A percentile compares a stretch with the other conserved stretches of the same genome.
These are phyloP conservation scores for Pythium aphanidermatum DNA, from an alignment of 352 stramenopile species.

Conservation along the genomic window DNA sequence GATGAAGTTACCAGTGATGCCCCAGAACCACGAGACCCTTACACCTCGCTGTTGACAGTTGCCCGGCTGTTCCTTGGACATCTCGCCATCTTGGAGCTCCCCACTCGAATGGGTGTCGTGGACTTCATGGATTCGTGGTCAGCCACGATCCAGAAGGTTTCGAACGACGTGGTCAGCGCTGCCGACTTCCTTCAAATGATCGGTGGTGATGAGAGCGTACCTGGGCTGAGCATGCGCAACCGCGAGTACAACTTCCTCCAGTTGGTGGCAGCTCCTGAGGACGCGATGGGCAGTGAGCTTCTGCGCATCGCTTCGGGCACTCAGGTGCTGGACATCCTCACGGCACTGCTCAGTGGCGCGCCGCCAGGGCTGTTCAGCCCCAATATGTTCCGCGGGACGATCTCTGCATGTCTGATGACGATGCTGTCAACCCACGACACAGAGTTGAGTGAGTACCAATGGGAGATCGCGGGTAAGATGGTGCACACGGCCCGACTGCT, in stretches of 20 bases:
- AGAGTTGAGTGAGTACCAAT: slow-evolving; percentile 46
- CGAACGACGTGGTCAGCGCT: slow-evolving; percentile 50
- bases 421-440: slow-evolving; percentile 25
- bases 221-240: slow-evolving; percentile 34
- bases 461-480: slow-evolving; percentile 35
- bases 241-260: slow-evolving; percentile 63
- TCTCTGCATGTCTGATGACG: slow-evolving; percentile 39
- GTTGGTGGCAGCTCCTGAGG: slow-evolving; percentile 40
- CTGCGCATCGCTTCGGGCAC: slow-evolving; percentile 44
- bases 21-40: slow-evolving; percentile 8
- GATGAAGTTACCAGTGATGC: slow-evolving; percentile 17
- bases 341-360: slow-evolving; percentile 44
- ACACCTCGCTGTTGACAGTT: slow-evolving; percentile 40
- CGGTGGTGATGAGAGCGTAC: slow-evolving; percentile 27
- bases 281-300: slow-evolving; percentile 37
- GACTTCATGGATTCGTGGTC: slow-evolving; percentile 74
- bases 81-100: slow-evolving; percentile 42
- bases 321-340: slow-evolving; percentile 62
- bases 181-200: slow-evolving; percentile 57
- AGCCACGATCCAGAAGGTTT: slow-evolving; percentile 56
- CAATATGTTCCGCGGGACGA: slow-evolving; percentile 67
- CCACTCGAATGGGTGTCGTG: slow-evolving; percentile 40
- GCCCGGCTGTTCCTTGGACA: slow-evolving; percentile 51
- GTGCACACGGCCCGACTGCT: slow-evolving; percentile 49
- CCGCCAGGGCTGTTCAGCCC: slow-evolving; percentile 49